Conservation (phyloP, 768 basidiomycete species). For the Cystofilobasidium macerans region DNA sequence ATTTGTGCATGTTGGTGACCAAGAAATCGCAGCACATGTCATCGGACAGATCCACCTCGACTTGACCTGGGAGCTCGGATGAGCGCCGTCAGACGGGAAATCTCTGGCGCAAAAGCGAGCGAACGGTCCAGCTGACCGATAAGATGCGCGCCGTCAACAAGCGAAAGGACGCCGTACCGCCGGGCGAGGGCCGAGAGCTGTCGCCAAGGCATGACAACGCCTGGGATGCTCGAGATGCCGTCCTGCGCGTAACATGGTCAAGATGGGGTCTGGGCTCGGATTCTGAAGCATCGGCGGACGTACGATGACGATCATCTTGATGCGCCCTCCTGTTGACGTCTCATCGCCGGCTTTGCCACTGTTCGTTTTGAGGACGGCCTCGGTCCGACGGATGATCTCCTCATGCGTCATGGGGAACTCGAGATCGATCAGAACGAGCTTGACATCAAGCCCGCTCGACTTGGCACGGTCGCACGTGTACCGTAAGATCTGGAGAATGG, state of each 20-base stretch:
- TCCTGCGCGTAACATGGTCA: not conserved
- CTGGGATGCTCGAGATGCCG: not conserved
- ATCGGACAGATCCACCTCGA: conserved; percentile 20
- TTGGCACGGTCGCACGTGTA: conserved; percentile 47
- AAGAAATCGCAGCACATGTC: conserved; percentile 14
- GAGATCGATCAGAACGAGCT: conserved; percentile 45
- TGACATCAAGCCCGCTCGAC: conserved; percentile 42
- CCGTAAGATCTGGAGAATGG: conserved; percentile 47
- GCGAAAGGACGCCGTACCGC: conserved; percentile 51
- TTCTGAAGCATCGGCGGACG: not conserved
- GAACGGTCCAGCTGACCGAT: no score
- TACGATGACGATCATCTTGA: conserved; percentile 57
- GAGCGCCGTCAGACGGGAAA: not conserved
- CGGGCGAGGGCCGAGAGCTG: conserved; percentile 55
- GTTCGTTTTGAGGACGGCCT: conserved; percentile 26
- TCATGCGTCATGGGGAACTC: conserved; percentile 51
- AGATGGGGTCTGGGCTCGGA: not conserved
- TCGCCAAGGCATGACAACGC: conserved; percentile 57
- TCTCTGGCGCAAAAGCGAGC: no score
- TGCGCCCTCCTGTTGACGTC: conserved; percentile 26
- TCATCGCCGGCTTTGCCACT: not conserved
- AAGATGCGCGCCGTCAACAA: conserved; percentile 72
- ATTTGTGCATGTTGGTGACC: conserved; percentile 23
- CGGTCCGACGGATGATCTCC: conserved; percentile 43
- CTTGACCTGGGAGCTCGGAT: conserved; percentile 3